A percentile compares a stretch with the other conserved stretches of the same genome.
These are phyloP conservation scores for Hypoxylon sp. DNA, from an alignment of 2,329 filamentous ascomycete genomes.

Conservation along the genomic window DNA sequence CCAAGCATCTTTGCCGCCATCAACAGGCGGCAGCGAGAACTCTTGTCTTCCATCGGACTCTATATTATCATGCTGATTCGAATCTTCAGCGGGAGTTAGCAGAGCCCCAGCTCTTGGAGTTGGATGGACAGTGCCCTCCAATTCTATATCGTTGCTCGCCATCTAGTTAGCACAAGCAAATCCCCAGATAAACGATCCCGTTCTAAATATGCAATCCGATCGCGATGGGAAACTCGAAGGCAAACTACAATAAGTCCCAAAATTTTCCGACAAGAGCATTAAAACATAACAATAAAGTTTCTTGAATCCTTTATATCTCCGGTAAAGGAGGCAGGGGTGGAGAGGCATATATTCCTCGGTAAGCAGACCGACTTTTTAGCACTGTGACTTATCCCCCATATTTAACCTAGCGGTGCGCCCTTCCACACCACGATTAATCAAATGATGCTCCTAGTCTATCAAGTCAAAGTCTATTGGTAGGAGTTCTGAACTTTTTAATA, in stretches of 20 bases:
- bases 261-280: conserved; percentile 1
- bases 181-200: not conserved
- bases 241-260: not conserved
- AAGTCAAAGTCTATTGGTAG: conserved; percentile 19
- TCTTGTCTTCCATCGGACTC: conserved; percentile 36
- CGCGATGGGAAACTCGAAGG: not conserved
- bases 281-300: not conserved
- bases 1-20: conserved; percentile 53
- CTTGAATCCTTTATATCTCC: conserved; percentile 26
- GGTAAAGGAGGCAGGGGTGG: conserved; percentile 31
- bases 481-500: not conserved
- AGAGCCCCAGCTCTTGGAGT: conserved; percentile 13
- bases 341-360: conserved; percentile 11
- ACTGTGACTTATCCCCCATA: conserved; percentile 20
- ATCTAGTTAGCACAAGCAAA: conserved; percentile 15
- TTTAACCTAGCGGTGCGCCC: conserved; percentile 24
- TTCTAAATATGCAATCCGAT: not conserved
- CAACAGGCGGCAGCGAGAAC: conserved; percentile 49
- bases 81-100: conserved; percentile 7
- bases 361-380: conserved; percentile 33
- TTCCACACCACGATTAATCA: conserved; percentile 7
- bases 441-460: not conserved
- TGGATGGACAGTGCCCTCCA: conserved; percentile 25
- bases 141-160: conserved; percentile 37
- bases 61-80: conserved; percentile 1